A percentile compares a stretch with the other conserved stretches of the same genome.
phyloP scores from a whole-genome alignment of 164 flowering plant species.

The Cinnamomum chago region DNA sequence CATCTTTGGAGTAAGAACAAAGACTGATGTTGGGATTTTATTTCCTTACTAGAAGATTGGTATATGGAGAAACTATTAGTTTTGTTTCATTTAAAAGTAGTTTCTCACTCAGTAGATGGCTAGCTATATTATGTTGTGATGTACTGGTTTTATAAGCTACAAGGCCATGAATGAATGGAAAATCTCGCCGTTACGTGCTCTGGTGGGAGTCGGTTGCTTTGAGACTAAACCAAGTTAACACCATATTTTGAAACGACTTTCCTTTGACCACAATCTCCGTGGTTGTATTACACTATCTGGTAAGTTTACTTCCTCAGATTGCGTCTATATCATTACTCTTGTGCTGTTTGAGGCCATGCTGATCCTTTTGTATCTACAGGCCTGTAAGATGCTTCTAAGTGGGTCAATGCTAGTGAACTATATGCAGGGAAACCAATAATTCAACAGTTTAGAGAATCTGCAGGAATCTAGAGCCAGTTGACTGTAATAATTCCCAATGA shows the following conservation, averaged over 20 bases:
- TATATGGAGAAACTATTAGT: neutral
- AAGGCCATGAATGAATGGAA: neutral
- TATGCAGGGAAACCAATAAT: slow-evolving; percentile 1
- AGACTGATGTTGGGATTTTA: neutral
- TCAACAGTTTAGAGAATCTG: slow-evolving; percentile 28
- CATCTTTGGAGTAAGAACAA: neutral
- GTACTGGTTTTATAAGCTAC: neutral
- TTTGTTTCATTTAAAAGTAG: no score
- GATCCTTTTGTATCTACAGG: slow-evolving; percentile 5
- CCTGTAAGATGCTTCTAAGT: neutral
- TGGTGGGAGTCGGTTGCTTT: neutral
- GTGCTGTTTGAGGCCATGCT: neutral
- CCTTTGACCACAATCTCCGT: neutral
- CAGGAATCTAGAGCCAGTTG: slow-evolving; percentile 10
- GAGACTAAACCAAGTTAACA: no score
- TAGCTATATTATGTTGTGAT: neutral
- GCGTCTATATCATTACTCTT: no score
- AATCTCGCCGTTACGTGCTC: neutral
- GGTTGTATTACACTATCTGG: neutral
- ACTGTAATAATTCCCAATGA: slow-evolving; percentile 28
- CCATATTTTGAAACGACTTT: neutral
- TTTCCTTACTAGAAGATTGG: neutral
- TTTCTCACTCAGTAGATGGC: neutral
- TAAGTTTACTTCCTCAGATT: neutral
- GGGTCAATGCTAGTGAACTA: neutral